Evolutionary conservation across 768 basidiomycete species (phyloP), one percentile per base, ranked within the genome.

Genomic region (Rubroboletus pulcherrimus): DNA sequence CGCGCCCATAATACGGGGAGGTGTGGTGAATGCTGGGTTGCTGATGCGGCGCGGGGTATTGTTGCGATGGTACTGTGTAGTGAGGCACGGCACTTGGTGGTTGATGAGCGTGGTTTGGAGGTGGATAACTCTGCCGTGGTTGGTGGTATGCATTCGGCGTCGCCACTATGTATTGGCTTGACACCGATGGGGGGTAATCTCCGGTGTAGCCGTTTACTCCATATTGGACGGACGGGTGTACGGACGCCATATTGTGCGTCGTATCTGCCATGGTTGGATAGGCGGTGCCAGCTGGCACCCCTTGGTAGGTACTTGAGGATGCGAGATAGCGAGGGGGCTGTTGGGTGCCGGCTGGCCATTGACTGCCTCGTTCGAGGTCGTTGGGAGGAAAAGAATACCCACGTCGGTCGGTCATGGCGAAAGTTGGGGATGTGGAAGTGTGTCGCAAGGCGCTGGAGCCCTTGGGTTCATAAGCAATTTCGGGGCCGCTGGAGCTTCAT

Each of bases 1-100:
- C 50, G 29, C 72, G 74, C n/a, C 67, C 68, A 47, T 74, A 65
- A 54, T 78, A 77, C 49, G 62, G 74, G 60, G 46, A 71, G 58
- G 58, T 76, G 7, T 57, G 58, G 3, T 58, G 63, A 35, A 58
- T 15, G 30, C 26, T 49, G 35, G 55, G n/a, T 46, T 64, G 66
- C 5, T 65, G 61, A 34, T 60, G 66, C 7, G 57, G 46, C 10
- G 52, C 58, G 42, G 74, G 64, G 61, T 77, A 71, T 49, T 62
- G 58, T 19, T 63, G 64, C 10, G 66, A 56, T 58, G 66, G 38
- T 63, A 71, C 64, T 59, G 59, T 33, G 66, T 66, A 65, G 49
- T 66, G 67, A 54, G 68, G 49, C 69, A 72, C 58, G 72, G 69
- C 53, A 63, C 68, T 64, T 66, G 61, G 69, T 73, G 64, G 65